A percentile compares a stretch with the other conserved stretches of the same genome.
phyloP scores from a whole-genome alignment of 2,329 filamentous ascomycete genomes.

The Annulohypoxylon truncatum region DNA sequence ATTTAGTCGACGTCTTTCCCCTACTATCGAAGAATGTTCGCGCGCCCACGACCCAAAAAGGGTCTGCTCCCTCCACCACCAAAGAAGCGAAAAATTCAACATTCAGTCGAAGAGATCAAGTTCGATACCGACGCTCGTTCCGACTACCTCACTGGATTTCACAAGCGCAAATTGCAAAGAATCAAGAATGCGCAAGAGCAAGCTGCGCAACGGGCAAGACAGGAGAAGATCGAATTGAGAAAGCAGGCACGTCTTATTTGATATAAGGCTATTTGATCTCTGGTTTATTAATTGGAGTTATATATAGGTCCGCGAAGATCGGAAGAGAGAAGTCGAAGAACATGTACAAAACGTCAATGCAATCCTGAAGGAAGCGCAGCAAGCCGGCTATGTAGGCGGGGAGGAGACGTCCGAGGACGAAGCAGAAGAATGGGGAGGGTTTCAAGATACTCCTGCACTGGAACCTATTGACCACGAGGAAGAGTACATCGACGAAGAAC shows the following conservation, averaged over 20 bases:
- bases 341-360: conserved; percentile 83
- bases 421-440: conserved; percentile 70
- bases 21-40: conserved; percentile 57
- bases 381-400: conserved; percentile 56
- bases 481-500: conserved; percentile 96
- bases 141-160: conserved; percentile 94
- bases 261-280: not conserved
- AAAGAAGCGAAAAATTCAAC: conserved; percentile 74
- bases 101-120: conserved; percentile 79
- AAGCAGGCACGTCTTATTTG: conserved; percentile 71
- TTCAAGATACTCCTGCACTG: conserved; percentile 63
- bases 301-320: conserved; percentile 80
- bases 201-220: conserved; percentile 78
- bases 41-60: conserved; percentile 69
- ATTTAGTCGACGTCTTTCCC: not conserved
- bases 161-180: conserved; percentile 91
- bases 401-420: conserved; percentile 49
- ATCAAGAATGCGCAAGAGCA: conserved; percentile 87
- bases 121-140: conserved; percentile 84
- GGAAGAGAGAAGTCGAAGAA: conserved; percentile 82
- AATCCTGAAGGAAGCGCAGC: conserved; percentile 72
- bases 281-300: conserved; percentile 5
- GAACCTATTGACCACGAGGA: conserved; percentile 81
- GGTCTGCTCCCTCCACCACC: conserved; percentile 65
- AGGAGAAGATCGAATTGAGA: conserved; percentile 79